Conservation (phyloP, 805 yeast genomes). For the Spathaspora arborariae region DNA sequence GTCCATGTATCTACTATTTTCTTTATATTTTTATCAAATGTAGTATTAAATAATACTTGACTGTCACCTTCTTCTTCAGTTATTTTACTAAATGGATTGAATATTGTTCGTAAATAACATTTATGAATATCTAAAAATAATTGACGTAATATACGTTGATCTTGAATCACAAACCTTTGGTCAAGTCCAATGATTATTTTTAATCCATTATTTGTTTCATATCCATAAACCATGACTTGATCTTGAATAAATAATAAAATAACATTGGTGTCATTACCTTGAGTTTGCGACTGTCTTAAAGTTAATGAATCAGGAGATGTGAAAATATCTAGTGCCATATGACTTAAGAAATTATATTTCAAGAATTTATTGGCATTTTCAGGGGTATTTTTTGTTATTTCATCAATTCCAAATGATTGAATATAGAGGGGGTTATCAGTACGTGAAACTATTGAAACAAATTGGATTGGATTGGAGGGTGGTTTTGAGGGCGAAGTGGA, state of each 20-base stretch:
- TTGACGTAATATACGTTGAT: constrained; percentile 11
- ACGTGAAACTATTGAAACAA: constrained; percentile 56
- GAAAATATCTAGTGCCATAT: constrained; percentile 70
- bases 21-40: constrained; percentile 28
- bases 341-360: constrained; percentile 68
- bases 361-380: constrained; percentile 42
- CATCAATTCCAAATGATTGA: constrained; percentile 41
- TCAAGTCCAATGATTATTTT: constrained; percentile 56
- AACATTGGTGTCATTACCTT: constrained; percentile 15
- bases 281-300: constrained; percentile 22
- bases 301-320: constrained; percentile 46
- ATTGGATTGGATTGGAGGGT: constrained; percentile 31
- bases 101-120: constrained; percentile 50
- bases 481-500: neutral
- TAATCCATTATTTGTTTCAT: constrained; percentile 64
- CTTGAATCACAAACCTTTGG: constrained; percentile 4
- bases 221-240: constrained; percentile 63
- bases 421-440: constrained; percentile 59
- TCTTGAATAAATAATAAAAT: constrained; percentile 61
- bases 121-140: constrained; percentile 43
- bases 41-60: constrained; percentile 20
- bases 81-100: constrained; percentile 56
- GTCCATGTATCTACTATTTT: constrained; percentile 17
- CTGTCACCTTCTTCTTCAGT: constrained; percentile 16
- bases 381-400: constrained; percentile 4